These are phyloP conservation scores for Arabidopsis suecica DNA, from an alignment of 345 rosid genomes.

Conservation along the genomic window DNA sequence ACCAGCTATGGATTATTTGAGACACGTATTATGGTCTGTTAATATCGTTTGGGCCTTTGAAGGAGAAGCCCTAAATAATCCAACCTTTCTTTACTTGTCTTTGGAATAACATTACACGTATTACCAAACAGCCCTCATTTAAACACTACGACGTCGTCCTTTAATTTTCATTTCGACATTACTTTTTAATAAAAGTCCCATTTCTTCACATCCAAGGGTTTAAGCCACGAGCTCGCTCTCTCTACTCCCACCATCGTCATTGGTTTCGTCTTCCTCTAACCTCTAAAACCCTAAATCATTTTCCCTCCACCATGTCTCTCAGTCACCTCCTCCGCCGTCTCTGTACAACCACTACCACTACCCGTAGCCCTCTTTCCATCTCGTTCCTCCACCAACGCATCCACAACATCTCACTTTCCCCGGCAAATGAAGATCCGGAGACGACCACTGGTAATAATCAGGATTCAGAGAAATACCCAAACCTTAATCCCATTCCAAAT, in stretches of 20 bases:
- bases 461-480: background rate
- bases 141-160: background rate
- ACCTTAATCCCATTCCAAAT: conserved; percentile 26
- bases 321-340: conserved; percentile 55
- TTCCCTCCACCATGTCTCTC: conserved; percentile 54
- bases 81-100: background rate
- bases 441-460: conserved; percentile 20
- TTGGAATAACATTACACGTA: background rate
- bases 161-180: background rate
- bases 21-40: conserved; percentile 90
- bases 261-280: conserved; percentile 18
- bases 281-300: conserved; percentile 40
- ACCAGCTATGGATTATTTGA: conserved; percentile 87
- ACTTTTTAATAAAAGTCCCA: background rate
- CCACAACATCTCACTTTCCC: conserved; percentile 35
- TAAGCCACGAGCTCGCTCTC: conserved; percentile 26
- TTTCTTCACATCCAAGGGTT: conserved; percentile 37
- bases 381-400: conserved; percentile 40
- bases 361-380: conserved; percentile 10
- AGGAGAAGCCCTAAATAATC: too few relatives aligned
- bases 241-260: conserved; percentile 3
- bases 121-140: conserved; percentile 34
- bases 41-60: conserved; percentile 69
- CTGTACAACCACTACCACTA: background rate
- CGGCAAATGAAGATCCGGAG: conserved; percentile 9